Base-by-base conservation (phyloP, 2,329 filamentous ascomycete species). In the Alternaria gansuensis region DNA sequence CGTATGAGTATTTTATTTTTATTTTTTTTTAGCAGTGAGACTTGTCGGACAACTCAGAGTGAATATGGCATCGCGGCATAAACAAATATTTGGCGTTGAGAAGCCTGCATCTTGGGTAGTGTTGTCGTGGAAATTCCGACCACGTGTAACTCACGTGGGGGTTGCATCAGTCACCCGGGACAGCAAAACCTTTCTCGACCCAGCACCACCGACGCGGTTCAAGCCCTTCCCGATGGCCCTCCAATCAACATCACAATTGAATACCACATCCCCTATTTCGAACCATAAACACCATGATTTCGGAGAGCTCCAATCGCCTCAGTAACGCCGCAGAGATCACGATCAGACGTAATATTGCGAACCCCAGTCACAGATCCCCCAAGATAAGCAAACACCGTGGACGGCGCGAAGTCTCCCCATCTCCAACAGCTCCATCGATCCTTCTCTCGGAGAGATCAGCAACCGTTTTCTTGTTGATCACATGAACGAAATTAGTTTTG, bases 331-430 rank as follows among this genome's bases (percentile, higher is more conserved):
- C n/a, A 26, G 31, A 34, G 13, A 48, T 26, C 29, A 13, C 31
- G 44, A 36, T n/a, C 29, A 34, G 21, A 48, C 23, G 23, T 34
- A n/a, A 48, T 24, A 23, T 24, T 48, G 31, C 21, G 6, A 48
- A 36, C 44, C 44, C 44, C 31, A 48, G 44, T 48, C 44, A 48
- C 31, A 34, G 44, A 48, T 48, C 44, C 44, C 13, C 29, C 29
- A 29, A 48, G 44, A 48, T 48, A 48, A 48, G 44, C 44, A 48
- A 36, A 48, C 21, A 46, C 44, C 44, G 44, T 34, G 31, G 31
- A 48, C 29, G 21, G 29, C 44, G 44, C 44, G 44, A 48, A 36
- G 44, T 31, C 21, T 48, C 29, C 29, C 44, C 44, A 36, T 48
- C 31, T 36, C 44, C 44, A 48, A 48, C 44, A 21, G 44, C 44